Evolutionary conservation across 75 land plant species (phyloP).

Genomic region (Sequoiadendron giganteum): DNA sequence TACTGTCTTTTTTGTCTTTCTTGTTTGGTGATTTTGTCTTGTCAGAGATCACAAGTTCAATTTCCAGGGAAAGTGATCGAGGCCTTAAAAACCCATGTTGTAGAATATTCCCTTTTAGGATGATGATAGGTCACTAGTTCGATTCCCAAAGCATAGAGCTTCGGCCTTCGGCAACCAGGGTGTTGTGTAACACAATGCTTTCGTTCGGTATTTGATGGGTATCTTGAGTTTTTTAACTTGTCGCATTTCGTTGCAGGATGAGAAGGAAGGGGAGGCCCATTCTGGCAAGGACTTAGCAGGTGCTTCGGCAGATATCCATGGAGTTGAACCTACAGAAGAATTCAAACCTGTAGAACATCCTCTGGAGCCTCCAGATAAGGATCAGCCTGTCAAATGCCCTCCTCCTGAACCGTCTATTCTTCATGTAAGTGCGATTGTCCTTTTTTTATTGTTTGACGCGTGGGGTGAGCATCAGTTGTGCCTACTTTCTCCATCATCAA

Average conservation of each 20-base stretch:
- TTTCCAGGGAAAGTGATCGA: background rate
- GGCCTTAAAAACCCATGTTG: background rate
- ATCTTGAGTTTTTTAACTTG: background rate
- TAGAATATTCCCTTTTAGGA: background rate
- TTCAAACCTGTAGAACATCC: conserved; percentile 88
- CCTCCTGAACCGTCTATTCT: conserved; percentile 91
- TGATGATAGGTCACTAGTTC: background rate
- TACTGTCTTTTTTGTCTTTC: background rate
- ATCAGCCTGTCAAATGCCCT: conserved; percentile 83
- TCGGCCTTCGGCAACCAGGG: background rate
- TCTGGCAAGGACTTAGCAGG: conserved; percentile 21
- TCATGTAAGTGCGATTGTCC: conserved; percentile 54
- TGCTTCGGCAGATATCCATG: conserved; percentile 34
- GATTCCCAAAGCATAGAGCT: background rate
- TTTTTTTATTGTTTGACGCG: background rate
- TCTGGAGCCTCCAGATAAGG: conserved; percentile 73
- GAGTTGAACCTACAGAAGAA: conserved; percentile 52
- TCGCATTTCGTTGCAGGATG: conserved; percentile 32
- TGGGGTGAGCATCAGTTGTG: background rate
- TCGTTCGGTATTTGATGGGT: background rate
- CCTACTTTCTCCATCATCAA: background rate
- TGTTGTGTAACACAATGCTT: background rate
- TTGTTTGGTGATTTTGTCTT: background rate
- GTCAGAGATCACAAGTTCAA: background rate
- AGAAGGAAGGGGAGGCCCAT: conserved; percentile 22